These are phyloP conservation scores for Trichoderma parareesei DNA, from an alignment of 495 filamentous ascomycete species.

Conservation along the genomic window DNA sequence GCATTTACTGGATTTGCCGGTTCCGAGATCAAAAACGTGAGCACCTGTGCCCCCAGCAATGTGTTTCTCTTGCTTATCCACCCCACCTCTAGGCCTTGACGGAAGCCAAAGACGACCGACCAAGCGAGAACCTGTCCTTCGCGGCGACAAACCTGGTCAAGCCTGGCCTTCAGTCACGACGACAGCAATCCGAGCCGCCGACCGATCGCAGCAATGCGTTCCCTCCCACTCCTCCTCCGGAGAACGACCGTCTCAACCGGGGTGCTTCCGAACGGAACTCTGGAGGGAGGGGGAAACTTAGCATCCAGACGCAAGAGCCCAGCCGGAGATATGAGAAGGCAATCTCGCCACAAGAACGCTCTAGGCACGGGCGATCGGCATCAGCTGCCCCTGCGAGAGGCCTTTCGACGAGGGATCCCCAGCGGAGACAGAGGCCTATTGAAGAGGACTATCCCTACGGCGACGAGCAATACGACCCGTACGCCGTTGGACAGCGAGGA, in stretches of 20 bases:
- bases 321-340: slow-evolving; percentile 41
- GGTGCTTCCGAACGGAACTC: slow-evolving; percentile 46
- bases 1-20: slow-evolving; percentile 70
- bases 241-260: slow-evolving; percentile 55
- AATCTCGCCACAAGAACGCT: slow-evolving; percentile 36
- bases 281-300: slow-evolving; percentile 40
- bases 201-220: slow-evolving; percentile 67
- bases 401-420: slow-evolving; percentile 26
- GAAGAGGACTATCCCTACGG: slow-evolving; percentile 55
- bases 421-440: slow-evolving; percentile 23
- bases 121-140: slow-evolving; percentile 72
- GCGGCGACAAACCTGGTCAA: slow-evolving; percentile 88
- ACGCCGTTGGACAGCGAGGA: slow-evolving; percentile 34
- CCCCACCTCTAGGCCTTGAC: background rate
- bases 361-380: slow-evolving; percentile 27
- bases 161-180: slow-evolving; percentile 63
- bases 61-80: slow-evolving; percentile 18
- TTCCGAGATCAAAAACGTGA: slow-evolving; percentile 60
- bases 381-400: slow-evolving; percentile 28
- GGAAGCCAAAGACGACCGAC: slow-evolving; percentile 59
- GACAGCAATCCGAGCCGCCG: slow-evolving; percentile 82
- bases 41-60: slow-evolving; percentile 14
- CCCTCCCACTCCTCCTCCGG: slow-evolving; percentile 92
- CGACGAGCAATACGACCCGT: slow-evolving; percentile 66
- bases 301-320: slow-evolving; percentile 41